phyloP scores from a whole-genome alignment of 106 monocot genomes.

The Vanilla planifolia region DNA sequence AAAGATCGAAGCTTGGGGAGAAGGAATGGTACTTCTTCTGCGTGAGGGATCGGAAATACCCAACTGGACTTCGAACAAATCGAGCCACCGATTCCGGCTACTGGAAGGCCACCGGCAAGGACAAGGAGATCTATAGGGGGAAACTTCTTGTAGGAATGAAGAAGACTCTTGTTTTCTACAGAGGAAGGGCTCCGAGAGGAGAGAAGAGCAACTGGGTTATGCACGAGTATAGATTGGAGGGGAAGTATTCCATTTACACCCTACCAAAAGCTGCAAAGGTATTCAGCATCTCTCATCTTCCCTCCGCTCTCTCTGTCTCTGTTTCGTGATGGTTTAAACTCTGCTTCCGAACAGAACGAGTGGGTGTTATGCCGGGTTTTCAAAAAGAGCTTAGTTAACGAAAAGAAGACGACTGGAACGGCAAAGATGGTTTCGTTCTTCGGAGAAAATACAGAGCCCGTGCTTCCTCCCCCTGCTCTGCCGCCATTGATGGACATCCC shows the following conservation, averaged over 20 bases:
- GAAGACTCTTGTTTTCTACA: slow-evolving; percentile 85
- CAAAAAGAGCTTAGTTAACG: slow-evolving; percentile 15
- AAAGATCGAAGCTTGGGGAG: slow-evolving; percentile 61
- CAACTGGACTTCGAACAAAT: slow-evolving; percentile 58
- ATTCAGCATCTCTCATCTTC: background rate
- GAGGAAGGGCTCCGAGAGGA: slow-evolving; percentile 57
- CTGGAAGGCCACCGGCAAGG: slow-evolving; percentile 82
- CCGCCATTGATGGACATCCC: slow-evolving; percentile 25
- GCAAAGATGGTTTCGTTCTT: background rate
- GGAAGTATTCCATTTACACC: slow-evolving; percentile 26
- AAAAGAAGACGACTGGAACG: slow-evolving; percentile 8
- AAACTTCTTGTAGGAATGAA: slow-evolving; percentile 55
- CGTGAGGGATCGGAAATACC: slow-evolving; percentile 56
- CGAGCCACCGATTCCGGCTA: slow-evolving; percentile 58
- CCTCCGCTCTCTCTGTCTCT: background rate
- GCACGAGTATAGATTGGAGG: slow-evolving; percentile 68
- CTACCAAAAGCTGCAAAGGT: slow-evolving; percentile 30
- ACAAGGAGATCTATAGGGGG: slow-evolving; percentile 44
- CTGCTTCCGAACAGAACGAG: slow-evolving; percentile 16
- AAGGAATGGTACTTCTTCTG: slow-evolving; percentile 78
- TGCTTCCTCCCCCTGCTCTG: background rate
- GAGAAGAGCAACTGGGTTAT: slow-evolving; percentile 70
- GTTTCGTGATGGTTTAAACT: background rate
- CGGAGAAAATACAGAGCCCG: background rate
- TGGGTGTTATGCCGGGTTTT: slow-evolving; percentile 42